Base-by-base conservation (phyloP, 495 filamentous ascomycete genomes). In the Stereocaulon alpinum region DNA sequence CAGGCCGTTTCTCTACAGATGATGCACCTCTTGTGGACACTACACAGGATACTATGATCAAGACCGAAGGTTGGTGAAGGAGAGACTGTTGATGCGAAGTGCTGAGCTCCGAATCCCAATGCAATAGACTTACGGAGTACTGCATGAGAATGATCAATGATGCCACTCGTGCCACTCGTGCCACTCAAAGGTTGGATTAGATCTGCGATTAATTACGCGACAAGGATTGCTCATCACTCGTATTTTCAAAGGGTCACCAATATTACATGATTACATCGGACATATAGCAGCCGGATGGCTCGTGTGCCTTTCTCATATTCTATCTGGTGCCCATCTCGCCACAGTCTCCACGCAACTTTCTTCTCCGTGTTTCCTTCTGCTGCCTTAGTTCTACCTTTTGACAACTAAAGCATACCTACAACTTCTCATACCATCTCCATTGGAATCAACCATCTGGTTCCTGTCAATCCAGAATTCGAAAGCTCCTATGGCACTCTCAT, bases 191-290 rank as follows among this genome's bases (percentile, higher is more conserved):
- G 32, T 14, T 51, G n/a, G 15, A 10, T 51, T 11, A 37, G 32
- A 6, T 37, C 27, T 18, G 32, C 30, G 1, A 18, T 20, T 11
- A 37, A 32, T 17, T n/a, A 30, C 49, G 11, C 32, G 49, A 9
- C 32, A 34, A 34, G 30, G 6, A 10, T 51, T 32, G 15, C 30
- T 11, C 32, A 37, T 50, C 15, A 37, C 32, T 37, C 32, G 32
- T 37, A 32, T 20, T 34, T 17, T 37, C 49, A 51, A 18, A 24
- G 29, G 32, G 27, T 30, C 32, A 51, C 24, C 27, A 51, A 34
- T 37, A n/a, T 32, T 30, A 51, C 32, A 51, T 51, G 20, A n/a
- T 32, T 30, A 51, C 32, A 51, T 51, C 49, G 49, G 49, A 34
- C 12, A 22, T 51, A 30, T 51, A 51, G 49, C 32, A 2, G n/a